Evolutionary conservation across 2,329 filamentous ascomycete species (phyloP).

Genomic region (Neonectria coccinea): DNA sequence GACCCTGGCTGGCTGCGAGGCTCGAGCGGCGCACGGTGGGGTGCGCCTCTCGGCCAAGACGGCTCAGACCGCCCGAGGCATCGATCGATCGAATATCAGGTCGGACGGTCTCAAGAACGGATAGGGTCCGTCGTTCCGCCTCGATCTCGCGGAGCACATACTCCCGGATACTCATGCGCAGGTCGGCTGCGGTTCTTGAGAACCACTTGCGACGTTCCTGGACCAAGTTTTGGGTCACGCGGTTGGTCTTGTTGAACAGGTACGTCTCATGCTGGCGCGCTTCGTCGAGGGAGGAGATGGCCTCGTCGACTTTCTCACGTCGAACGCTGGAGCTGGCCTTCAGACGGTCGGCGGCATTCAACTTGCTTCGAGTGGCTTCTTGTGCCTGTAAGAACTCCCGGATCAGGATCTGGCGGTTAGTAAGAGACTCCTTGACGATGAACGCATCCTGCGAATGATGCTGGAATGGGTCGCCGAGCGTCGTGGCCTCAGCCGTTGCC

Average conservation of each 20-base stretch:
- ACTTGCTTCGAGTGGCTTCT: conserved; percentile 82
- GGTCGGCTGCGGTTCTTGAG: conserved; percentile 83
- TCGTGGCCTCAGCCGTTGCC: conserved; percentile 95
- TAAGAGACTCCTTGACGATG: conserved; percentile 97
- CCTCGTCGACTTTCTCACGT: conserved; percentile 96
- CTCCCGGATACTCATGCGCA: conserved; percentile 86
- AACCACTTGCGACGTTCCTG: conserved; percentile 94
- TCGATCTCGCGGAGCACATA: conserved; percentile 96
- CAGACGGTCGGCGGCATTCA: conserved; percentile 87
- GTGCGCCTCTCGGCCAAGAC: conserved; percentile 89
- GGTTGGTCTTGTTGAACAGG: conserved; percentile 85
- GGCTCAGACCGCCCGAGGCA: conserved; percentile 86
- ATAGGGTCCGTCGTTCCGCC: conserved; percentile 89
- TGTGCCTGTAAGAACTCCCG: conserved; percentile 94
- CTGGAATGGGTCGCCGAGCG: conserved; percentile 90
- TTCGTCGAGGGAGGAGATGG: conserved; percentile 90
- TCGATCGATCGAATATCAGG: conserved; percentile 95
- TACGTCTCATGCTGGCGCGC: conserved; percentile 84
- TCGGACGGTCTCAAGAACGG: conserved; percentile 91
- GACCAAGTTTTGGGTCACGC: conserved; percentile 89
- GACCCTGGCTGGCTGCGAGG: conserved; percentile 89
- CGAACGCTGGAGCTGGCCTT: conserved; percentile 89
- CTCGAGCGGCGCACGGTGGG: conserved; percentile 79
- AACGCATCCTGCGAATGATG: conserved; percentile 97
- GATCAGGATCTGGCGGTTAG: conserved; percentile 95